A percentile compares a stretch with the other conserved stretches of the same genome.
Conservation (phyloP, 1,284 basidiomycete species). For the Ceraceosorus guamensis region DNA sequence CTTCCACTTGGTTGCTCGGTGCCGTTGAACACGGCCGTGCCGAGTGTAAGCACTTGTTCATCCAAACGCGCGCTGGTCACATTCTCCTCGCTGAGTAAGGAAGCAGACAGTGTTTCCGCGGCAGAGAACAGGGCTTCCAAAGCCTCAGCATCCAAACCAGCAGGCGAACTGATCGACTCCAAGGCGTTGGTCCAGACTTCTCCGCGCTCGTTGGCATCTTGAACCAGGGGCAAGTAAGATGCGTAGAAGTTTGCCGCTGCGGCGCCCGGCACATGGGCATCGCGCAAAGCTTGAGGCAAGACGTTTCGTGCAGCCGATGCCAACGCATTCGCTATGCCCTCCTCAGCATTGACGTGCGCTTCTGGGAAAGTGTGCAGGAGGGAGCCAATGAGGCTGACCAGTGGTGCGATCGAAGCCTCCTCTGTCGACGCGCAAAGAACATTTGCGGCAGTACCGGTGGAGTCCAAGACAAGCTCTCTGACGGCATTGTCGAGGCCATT, state of each 20-base stretch:
- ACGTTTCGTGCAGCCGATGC: neutral
- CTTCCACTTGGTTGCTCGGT: neutral
- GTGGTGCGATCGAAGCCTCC: neutral
- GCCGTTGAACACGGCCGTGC: constrained; percentile 14
- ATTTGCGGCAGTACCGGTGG: constrained; percentile 4
- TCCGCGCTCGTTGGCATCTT: constrained; percentile 6
- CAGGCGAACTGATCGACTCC: constrained; percentile 15
- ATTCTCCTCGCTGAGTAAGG: neutral
- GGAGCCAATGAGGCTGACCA: neutral
- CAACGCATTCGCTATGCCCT: too few relatives aligned
- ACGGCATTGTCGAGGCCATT: constrained; percentile 2
- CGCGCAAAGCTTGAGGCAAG: neutral
- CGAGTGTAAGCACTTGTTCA: constrained; percentile 12
- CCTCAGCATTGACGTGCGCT: neutral
- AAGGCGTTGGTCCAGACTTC: constrained; percentile 21
- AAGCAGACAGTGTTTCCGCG: constrained; percentile 9
- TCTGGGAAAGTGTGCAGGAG: neutral
- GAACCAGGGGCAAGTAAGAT: constrained; percentile 15
- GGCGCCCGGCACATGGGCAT: constrained; percentile 9
- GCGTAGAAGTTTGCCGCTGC: constrained; percentile 16
- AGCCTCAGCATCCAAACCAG: constrained; percentile 15
- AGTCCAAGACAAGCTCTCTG: neutral
- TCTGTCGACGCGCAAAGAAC: neutral
- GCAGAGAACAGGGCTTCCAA: constrained; percentile 19
- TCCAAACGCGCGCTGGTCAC: constrained; percentile 11